phyloP scores from a whole-genome alignment of 768 basidiomycete genomes.

The Amanita phalloides region DNA sequence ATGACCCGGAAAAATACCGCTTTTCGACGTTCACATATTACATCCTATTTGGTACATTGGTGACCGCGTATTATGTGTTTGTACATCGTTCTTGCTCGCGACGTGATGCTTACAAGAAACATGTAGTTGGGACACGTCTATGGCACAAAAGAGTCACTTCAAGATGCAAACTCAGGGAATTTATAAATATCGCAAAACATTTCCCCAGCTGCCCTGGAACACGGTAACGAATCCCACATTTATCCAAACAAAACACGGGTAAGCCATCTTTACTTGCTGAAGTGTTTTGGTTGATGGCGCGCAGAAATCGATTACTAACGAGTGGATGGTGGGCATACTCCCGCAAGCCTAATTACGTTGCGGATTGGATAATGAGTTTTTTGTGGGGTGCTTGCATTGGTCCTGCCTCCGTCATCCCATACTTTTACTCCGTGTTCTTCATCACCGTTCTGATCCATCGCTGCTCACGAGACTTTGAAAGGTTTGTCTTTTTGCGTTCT shows the following conservation, averaged over 20 bases:
- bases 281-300: not conserved
- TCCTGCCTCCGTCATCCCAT: slow-evolving; percentile 72
- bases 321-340: slow-evolving; percentile 93
- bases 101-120: slow-evolving; percentile 2
- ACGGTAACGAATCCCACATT: slow-evolving; percentile 78
- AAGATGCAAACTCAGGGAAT: slow-evolving; percentile 95
- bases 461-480: slow-evolving; percentile 88
- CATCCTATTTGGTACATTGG: slow-evolving; percentile 61
- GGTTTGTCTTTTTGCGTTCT: slow-evolving; percentile 30
- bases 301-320: slow-evolving; percentile 79
- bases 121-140: slow-evolving; percentile 80
- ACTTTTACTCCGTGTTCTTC: slow-evolving; percentile 97
- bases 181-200: slow-evolving; percentile 74
- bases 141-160: slow-evolving; percentile 96
- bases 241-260: slow-evolving; percentile 94
- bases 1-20: slow-evolving; percentile 77
- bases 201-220: slow-evolving; percentile 86
- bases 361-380: slow-evolving; percentile 82
- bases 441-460: slow-evolving; percentile 87
- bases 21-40: slow-evolving; percentile 75
- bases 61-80: slow-evolving; percentile 81
- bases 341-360: slow-evolving; percentile 95
- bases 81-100: slow-evolving; percentile 16
- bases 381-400: slow-evolving; percentile 80
- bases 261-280: slow-evolving; percentile 8